A percentile compares a stretch with the other conserved stretches of the same genome.
Evolutionary conservation across 73 alveolate species (phyloP).

Genomic region (Tetrahymena elliotti): DNA sequence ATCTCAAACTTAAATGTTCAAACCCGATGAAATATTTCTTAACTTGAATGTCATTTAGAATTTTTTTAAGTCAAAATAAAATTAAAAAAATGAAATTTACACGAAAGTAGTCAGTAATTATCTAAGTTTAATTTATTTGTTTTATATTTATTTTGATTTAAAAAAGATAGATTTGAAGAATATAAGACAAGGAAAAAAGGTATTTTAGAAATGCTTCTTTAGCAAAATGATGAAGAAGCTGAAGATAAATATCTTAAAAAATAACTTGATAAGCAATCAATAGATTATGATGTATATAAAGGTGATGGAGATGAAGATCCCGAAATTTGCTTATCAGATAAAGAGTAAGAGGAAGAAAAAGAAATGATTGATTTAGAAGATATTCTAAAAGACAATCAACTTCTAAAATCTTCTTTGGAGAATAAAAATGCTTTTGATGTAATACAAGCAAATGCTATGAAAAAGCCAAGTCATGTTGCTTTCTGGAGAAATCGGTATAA

Average conservation of each 20-base stretch:
- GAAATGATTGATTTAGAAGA: slow-evolving; percentile 11
- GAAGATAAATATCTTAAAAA: slow-evolving; percentile 16
- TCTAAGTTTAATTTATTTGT: no score
- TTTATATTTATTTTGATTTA: background rate
- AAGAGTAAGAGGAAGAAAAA: slow-evolving; percentile 8
- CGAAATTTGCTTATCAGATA: background rate
- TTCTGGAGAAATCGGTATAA: slow-evolving; percentile 15
- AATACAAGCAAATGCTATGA: background rate
- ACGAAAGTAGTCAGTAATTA: background rate
- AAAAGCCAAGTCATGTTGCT: slow-evolving; percentile 2
- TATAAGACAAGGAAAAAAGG: slow-evolving; percentile 22
- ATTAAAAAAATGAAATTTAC: background rate
- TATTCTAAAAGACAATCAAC: background rate
- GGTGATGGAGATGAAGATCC: slow-evolving; percentile 20
- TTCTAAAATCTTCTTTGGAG: background rate
- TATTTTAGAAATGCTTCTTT: background rate
- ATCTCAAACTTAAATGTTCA: background rate
- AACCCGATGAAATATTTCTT: background rate
- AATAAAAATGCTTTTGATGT: slow-evolving; percentile 13
- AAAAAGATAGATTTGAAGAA: slow-evolving; percentile 5
- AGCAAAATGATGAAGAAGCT: slow-evolving; percentile 4
- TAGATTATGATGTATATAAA: background rate
- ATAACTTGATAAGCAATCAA: background rate
- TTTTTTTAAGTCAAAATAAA: background rate
- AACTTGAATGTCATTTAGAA: background rate